A percentile compares a stretch with the other conserved stretches of the same genome.
Conservation (phyloP, 345 rosid species). For the Eucalyptus polyanthemos region DNA sequence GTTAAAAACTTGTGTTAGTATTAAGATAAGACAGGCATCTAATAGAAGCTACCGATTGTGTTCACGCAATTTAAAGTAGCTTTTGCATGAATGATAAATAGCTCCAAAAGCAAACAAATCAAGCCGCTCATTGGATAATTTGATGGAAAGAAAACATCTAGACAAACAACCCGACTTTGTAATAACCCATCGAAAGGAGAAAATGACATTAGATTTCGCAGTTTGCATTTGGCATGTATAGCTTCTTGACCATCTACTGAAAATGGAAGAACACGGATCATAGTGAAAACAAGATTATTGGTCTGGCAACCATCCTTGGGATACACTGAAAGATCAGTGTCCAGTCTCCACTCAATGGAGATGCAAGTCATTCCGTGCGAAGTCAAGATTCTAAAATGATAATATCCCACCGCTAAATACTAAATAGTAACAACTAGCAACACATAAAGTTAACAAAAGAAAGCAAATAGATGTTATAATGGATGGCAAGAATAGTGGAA, state of each 20-base stretch:
- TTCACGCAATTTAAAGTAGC: no score
- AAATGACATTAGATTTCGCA: background rate
- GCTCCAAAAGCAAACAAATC: no score
- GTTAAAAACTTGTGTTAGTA: no score
- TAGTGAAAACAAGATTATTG: background rate
- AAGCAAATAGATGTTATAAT: background rate
- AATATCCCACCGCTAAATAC: background rate
- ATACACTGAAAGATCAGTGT: background rate
- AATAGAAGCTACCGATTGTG: no score
- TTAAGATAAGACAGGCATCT: no score
- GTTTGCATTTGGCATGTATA: background rate
- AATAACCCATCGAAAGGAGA: background rate
- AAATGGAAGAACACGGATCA: background rate
- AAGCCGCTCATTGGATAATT: no score
- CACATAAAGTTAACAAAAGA: background rate
- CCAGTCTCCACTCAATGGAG: background rate
- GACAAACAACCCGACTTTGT: no score
- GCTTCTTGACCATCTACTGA: background rate
- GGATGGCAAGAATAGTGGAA: background rate
- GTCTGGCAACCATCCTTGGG: background rate
- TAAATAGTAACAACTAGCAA: background rate
- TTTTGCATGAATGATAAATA: no score
- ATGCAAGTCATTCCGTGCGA: no score
- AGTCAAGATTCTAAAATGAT: background rate
- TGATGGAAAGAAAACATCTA: no score